Conservation (phyloP, 1,139 yeast genomes). For the Geotrichum restrictum region DNA sequence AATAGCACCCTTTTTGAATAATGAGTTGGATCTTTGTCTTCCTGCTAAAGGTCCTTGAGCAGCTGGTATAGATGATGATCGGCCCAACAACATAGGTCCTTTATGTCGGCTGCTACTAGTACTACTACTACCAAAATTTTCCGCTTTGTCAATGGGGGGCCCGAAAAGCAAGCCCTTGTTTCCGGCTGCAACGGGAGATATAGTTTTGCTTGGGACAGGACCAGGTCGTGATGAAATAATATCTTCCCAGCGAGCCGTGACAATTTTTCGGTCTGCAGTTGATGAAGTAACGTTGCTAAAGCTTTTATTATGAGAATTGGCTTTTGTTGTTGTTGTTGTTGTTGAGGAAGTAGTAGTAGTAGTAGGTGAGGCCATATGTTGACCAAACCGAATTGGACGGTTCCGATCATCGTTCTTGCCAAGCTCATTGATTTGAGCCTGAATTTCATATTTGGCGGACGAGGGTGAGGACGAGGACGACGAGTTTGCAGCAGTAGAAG, state of each 20-base stretch:
- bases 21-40: not conserved
- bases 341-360: not conserved
- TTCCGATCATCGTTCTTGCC: constrained; percentile 2
- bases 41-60: too few species aligned
- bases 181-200: not conserved
- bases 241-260: constrained; percentile 15
- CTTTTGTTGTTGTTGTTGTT: not conserved
- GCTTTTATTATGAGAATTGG: not conserved
- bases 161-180: not conserved
- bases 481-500: too few species aligned
- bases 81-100: not conserved
- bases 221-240: constrained; percentile 14
- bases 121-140: too few species aligned
- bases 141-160: not conserved
- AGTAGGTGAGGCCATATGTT: constrained; percentile 16
- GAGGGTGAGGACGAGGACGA: not conserved
- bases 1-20: constrained; percentile 6
- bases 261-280: not conserved
- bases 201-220: not conserved
- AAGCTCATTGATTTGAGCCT: constrained; percentile 18
- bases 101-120: too few species aligned
- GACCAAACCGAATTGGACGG: constrained; percentile 24
- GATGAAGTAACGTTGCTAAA: not conserved
- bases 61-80: not conserved
- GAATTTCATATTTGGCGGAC: constrained; percentile 14